Conservation (phyloP, 192 early-diverging fungal genomes). For the Bifiguratus adelaidae region DNA sequence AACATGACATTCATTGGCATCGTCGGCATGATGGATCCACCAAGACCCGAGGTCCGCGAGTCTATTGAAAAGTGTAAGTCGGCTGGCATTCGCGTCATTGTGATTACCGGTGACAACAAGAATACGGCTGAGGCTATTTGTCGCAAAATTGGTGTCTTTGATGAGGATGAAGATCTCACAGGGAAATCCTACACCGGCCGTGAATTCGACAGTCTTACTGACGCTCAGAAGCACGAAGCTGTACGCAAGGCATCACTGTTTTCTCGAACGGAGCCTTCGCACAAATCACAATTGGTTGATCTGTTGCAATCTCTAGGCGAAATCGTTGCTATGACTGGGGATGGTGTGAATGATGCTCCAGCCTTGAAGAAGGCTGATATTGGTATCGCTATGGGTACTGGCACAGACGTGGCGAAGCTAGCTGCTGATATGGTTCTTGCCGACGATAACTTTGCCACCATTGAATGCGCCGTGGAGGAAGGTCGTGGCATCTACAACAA, state of each 20-base stretch:
- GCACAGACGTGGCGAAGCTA: constrained; percentile 97
- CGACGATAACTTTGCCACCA: constrained; percentile 99
- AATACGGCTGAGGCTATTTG: constrained; percentile 96
- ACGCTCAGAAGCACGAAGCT: constrained; percentile 57
- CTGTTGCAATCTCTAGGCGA: constrained; percentile 74
- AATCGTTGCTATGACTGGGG: constrained; percentile 94
- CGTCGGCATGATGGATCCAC: constrained; percentile 96
- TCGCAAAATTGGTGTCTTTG: constrained; percentile 90
- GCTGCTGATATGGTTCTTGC: constrained; percentile 98
- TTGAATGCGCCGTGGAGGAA: constrained; percentile 94
- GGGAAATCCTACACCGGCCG: constrained; percentile 81
- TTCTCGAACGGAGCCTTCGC: constrained; percentile 89
- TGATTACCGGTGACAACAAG: constrained; percentile 98
- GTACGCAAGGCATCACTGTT: constrained; percentile 75
- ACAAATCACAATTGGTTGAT: constrained; percentile 93
- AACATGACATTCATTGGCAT: constrained; percentile 92
- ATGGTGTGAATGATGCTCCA: constrained; percentile 98
- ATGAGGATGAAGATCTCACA: constrained; percentile 44
- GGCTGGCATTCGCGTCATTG: constrained; percentile 96
- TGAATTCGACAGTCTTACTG: constrained; percentile 84
- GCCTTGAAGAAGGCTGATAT: constrained; percentile 98
- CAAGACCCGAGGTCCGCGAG: constrained; percentile 78
- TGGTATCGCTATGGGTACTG: constrained; percentile 97
- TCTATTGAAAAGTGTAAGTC: constrained; percentile 80
- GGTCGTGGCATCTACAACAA: constrained; percentile 98